Evolutionary conservation across 2,329 filamentous ascomycete genomes (phyloP).

Genomic region (Colletotrichum gigasporum): DNA sequence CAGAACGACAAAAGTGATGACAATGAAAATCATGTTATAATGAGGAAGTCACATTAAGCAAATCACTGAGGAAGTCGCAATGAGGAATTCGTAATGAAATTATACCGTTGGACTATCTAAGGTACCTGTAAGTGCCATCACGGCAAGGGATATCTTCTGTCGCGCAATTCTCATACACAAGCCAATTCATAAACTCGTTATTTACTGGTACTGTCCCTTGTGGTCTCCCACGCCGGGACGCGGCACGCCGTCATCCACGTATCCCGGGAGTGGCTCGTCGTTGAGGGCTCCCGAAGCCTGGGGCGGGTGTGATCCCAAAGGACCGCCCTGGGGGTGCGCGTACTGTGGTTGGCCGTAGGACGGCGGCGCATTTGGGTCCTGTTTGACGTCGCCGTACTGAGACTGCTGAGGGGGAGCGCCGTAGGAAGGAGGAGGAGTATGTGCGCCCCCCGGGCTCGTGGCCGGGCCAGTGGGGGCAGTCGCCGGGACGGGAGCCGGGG

Average conservation of each 20-base stretch:
- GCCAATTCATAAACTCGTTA: background rate
- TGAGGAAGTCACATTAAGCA: too few relatives aligned
- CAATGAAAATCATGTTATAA: too few relatives aligned
- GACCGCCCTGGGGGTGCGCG: constrained; percentile 35
- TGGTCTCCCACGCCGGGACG: constrained; percentile 31
- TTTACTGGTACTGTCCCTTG: constrained; percentile 30
- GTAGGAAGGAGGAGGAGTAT: background rate
- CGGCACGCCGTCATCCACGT: constrained; percentile 29
- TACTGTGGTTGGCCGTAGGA: background rate
- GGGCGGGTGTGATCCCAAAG: constrained; percentile 16
- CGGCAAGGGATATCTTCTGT: constrained; percentile 16
- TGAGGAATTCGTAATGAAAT: background rate
- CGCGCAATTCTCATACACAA: background rate
- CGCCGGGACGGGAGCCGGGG: constrained; percentile 18
- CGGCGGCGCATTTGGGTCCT: too few relatives aligned
- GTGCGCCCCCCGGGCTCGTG: too few relatives aligned
- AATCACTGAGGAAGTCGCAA: too few relatives aligned
- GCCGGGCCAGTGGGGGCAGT: background rate
- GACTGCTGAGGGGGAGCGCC: constrained; percentile 13
- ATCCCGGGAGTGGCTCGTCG: constrained; percentile 29
- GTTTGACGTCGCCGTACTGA: background rate
- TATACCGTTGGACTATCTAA: background rate
- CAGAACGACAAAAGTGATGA: too few relatives aligned
- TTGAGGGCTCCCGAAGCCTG: constrained; percentile 16
- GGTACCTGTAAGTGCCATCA: background rate